Percentiles rank a stretch among this genome's conserved stretches.
Conservation (phyloP, 345 rosid genomes). For the Eucalyptus marginata region DNA sequence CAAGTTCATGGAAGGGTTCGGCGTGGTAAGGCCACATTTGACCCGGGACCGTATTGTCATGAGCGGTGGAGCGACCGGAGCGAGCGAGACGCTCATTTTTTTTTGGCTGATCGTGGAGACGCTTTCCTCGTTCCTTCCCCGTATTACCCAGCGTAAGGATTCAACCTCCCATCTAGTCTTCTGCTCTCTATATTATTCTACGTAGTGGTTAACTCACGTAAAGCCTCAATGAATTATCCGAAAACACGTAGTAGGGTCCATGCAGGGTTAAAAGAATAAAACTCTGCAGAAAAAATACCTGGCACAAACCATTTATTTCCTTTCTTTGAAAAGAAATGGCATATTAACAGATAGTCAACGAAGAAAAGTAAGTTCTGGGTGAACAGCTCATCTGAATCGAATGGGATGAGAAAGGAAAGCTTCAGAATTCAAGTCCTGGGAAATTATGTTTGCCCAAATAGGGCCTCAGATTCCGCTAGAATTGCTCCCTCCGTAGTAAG, state of each 20-base stretch:
- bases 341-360: not conserved
- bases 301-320: not conserved
- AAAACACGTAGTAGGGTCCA: not conserved
- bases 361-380: not conserved
- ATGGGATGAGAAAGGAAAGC: not conserved
- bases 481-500: not conserved
- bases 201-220: not conserved
- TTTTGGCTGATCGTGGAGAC: constrained; percentile 79
- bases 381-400: not conserved
- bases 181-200: not conserved
- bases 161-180: not conserved
- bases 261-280: not conserved
- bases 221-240: not conserved
- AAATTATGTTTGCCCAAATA: not conserved
- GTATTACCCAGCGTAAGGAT: constrained; percentile 63
- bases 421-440: not conserved
- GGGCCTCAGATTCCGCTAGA: not conserved
- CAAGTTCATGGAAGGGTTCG: constrained; percentile 61
- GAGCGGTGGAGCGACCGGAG: constrained; percentile 94
- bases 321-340: not conserved
- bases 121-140: constrained; percentile 82
- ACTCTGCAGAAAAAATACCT: not conserved
- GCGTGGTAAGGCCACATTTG: constrained; percentile 45
- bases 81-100: constrained; percentile 65
- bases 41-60: constrained; percentile 63